phyloP scores from a whole-genome alignment of 1,139 yeast genomes.

The Nakaseomyces kungkrabaensis region DNA sequence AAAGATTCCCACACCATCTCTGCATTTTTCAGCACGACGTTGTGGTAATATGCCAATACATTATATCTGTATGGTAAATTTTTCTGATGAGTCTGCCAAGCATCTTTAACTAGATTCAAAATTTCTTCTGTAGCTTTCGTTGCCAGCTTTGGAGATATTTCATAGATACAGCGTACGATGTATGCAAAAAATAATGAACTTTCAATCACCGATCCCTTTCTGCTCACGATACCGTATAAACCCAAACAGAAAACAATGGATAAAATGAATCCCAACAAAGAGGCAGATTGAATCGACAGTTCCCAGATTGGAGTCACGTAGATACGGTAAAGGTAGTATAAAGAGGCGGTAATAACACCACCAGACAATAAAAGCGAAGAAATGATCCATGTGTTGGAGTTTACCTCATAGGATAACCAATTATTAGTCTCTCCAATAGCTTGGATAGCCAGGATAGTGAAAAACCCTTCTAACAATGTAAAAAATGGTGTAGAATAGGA shows the following conservation, averaged over 20 bases:
- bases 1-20: conserved; percentile 23
- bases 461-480: conserved; percentile 85
- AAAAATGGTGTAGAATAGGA: conserved; percentile 80
- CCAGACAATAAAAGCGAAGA: conserved; percentile 67
- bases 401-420: conserved; percentile 40
- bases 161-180: conserved; percentile 84
- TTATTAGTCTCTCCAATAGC: conserved; percentile 77
- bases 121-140: conserved; percentile 34
- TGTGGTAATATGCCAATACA: conserved; percentile 20
- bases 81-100: conserved; percentile 29
- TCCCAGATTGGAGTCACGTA: conserved; percentile 61
- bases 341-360: conserved; percentile 60
- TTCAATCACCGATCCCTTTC: conserved; percentile 81
- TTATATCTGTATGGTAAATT: conserved; percentile 26
- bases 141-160: conserved; percentile 76
- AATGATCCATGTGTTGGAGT: conserved; percentile 63
- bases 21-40: conserved; percentile 17
- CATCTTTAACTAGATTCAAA: conserved; percentile 29
- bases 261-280: conserved; percentile 74
- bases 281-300: conserved; percentile 64
- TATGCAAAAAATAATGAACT: conserved; percentile 79
- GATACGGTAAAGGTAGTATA: conserved; percentile 73
- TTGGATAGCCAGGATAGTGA: conserved; percentile 80
- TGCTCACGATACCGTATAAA: conserved; percentile 72
- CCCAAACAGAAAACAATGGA: conserved; percentile 70